These are phyloP conservation scores for Leucogyrophana mollusca DNA, from an alignment of 768 basidiomycete species.

Conservation along the genomic window DNA sequence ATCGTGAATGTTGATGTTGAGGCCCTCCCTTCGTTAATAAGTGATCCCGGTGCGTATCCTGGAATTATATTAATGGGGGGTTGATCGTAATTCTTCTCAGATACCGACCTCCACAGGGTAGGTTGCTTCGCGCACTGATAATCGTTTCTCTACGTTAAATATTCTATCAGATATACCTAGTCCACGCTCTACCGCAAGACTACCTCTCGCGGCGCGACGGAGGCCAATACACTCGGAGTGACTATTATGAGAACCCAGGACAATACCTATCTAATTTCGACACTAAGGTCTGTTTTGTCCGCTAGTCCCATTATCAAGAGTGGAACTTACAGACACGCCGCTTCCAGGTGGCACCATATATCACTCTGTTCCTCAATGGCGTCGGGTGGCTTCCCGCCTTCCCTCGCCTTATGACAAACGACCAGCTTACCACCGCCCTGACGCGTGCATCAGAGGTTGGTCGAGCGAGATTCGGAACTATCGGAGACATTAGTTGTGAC, in stretches of 20 bases:
- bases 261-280: slow-evolving; percentile 68
- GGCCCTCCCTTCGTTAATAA: slow-evolving; percentile 58
- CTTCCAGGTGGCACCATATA: slow-evolving; percentile 77
- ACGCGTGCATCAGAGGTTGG: slow-evolving; percentile 47
- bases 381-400: slow-evolving; percentile 79
- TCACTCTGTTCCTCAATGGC: slow-evolving; percentile 84
- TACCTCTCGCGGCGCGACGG: slow-evolving; percentile 68
- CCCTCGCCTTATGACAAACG: slow-evolving; percentile 76
- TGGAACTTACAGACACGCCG: neutral
- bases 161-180: slow-evolving; percentile 62
- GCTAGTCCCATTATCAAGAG: neutral
- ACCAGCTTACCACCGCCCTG: slow-evolving; percentile 54
- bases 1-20: slow-evolving; percentile 53
- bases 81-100: slow-evolving; percentile 35
- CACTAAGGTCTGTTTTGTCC: slow-evolving; percentile 46
- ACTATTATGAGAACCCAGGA: slow-evolving; percentile 75
- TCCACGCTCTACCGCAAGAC: slow-evolving; percentile 65
- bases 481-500: slow-evolving; percentile 91
- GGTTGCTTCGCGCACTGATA: neutral
- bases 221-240: slow-evolving; percentile 51
- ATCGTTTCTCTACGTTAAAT: slow-evolving; percentile 4
- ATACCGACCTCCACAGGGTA: slow-evolving; percentile 59
- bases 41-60: slow-evolving; percentile 48
- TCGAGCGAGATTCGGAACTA: slow-evolving; percentile 58
- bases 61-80: too few species aligned